Evolutionary conservation across 1,139 yeast species (phyloP), one percentile per base, ranked within the genome.

Genomic region (Pneumocystis murina): DNA sequence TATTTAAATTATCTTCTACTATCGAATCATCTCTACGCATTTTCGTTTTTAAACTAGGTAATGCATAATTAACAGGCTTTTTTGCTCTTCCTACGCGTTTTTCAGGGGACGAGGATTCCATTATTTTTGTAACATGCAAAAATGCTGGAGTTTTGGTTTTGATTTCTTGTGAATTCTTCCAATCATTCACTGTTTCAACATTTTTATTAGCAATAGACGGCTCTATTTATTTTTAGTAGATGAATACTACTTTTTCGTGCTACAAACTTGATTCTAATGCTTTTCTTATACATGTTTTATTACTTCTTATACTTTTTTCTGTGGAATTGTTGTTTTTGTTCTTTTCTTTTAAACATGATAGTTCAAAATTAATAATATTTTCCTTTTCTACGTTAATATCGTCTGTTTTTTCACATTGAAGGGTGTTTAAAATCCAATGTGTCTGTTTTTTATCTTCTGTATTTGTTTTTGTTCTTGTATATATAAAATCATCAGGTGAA

Each of bases 21-120:
- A 10, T n/a, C n/a, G 58, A 28, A 28, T 60, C 38, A n/a, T 84
- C 84, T 68, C 95, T 77, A 70, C 95, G 79, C 84, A 86, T 80
- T 70, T 87, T 87, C 17, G 80, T 81, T 54, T 85, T 77, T 64
- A 86, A 72, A 0, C 91, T 83, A 0, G 92, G 88, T 41, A 84
- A 79, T 17, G 84, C 83, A 70, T 87, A 88, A 71, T 84, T 84
- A 6, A 87, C 82, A 10, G 80, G 78, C 68, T 79, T 80, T 58
- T 81, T 73, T 5, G 83, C 76, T 67, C 82, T 73, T 65, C 79
- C 72, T 35, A 74, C 64, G 28, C 67, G 20, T 14, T 12, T 20
- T 48, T 48, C 55, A 10, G 55, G 55, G 10, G 55, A 48, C 14
- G 20, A 48, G 7, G 33, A 24, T 8, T 48, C n/a, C n/a, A 14